Conservation (phyloP, 2,329 filamentous ascomycete species). For the Cylindrodendrum hubeiense region DNA sequence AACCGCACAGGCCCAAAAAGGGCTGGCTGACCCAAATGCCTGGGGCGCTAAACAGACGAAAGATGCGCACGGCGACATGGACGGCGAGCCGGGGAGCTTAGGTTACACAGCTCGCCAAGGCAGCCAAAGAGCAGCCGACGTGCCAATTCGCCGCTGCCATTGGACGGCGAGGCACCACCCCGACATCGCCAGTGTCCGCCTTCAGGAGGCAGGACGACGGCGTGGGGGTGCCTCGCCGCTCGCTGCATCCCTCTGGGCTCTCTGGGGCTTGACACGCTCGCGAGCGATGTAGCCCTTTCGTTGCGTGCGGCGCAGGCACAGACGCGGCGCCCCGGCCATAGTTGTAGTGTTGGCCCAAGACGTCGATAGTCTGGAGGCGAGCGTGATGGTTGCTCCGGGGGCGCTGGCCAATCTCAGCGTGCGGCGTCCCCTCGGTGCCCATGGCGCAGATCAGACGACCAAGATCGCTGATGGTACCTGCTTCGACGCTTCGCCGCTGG, state of each 20-base stretch:
- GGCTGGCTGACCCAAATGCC: slow-evolving; percentile 23
- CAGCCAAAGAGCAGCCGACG: slow-evolving; percentile 15
- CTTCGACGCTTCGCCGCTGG: slow-evolving; percentile 28
- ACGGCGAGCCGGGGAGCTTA: slow-evolving; percentile 1
- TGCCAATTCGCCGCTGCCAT: slow-evolving; percentile 34
- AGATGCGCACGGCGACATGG: neutral
- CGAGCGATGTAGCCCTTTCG: neutral
- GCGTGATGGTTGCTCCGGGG: slow-evolving; percentile 7
- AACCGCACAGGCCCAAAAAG: slow-evolving; percentile 15
- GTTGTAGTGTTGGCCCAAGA: slow-evolving; percentile 2
- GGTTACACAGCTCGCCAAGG: slow-evolving; percentile 31
- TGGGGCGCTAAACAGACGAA: slow-evolving; percentile 14
- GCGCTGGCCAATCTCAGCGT: slow-evolving; percentile 23
- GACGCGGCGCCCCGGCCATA: neutral
- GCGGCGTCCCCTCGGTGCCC: slow-evolving; percentile 3
- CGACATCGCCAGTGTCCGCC: slow-evolving; percentile 14
- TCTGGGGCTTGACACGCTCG: neutral
- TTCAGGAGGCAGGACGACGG: neutral
- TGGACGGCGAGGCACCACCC: slow-evolving; percentile 22
- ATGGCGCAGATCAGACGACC: slow-evolving; percentile 37
- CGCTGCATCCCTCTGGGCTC: slow-evolving; percentile 7
- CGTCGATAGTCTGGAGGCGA: slow-evolving; percentile 20
- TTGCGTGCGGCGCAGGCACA: slow-evolving; percentile 13
- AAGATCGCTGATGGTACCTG: slow-evolving; percentile 41
- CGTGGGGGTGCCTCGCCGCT: slow-evolving; percentile 33